Percentiles rank a stretch among this genome's conserved stretches.
Evolutionary conservation across 441 rosid species (phyloP).

Genomic region (Populus trichocarpa): DNA sequence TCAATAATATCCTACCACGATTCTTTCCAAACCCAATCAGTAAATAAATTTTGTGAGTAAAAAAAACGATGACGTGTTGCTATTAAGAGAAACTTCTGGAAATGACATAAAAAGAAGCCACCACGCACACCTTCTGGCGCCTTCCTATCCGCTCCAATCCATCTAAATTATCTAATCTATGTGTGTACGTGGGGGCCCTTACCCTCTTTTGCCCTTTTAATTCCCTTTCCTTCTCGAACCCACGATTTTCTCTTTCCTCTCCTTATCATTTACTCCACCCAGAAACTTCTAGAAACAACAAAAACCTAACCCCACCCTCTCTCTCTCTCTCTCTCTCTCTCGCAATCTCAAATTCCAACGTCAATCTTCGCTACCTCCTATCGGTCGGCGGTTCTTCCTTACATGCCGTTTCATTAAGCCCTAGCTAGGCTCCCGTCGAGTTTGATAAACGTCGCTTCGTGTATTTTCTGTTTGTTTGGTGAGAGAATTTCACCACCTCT

Average conservation of each 20-base stretch:
- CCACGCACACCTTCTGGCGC: constrained; percentile 39
- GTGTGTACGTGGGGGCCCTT: background rate
- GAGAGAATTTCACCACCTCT: constrained; percentile 7
- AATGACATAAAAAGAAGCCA: constrained; percentile 9
- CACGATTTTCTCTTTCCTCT: constrained; percentile 28
- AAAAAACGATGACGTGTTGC: background rate
- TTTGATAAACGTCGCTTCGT: background rate
- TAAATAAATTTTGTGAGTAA: background rate
- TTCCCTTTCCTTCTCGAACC: constrained; percentile 42
- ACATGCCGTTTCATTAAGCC: background rate
- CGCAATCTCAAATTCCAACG: background rate
- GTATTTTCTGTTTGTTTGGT: constrained; percentile 25
- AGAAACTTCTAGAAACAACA: constrained; percentile 86
- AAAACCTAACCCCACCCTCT: constrained; percentile 17
- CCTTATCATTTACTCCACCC: constrained; percentile 43
- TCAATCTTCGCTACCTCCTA: background rate
- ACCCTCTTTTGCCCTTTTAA: background rate
- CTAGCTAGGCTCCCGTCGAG: background rate
- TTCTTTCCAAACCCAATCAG: background rate
- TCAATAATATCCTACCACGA: background rate
- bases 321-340: background rate
- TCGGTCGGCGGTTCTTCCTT: background rate
- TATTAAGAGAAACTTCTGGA: constrained; percentile 42
- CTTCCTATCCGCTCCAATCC: constrained; percentile 29
- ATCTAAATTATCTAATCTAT: background rate